A percentile compares a stretch with the other conserved stretches of the same genome.
Evolutionary conservation across 495 filamentous ascomycete genomes (phyloP).

Genomic region (Aspergillus bertholletiae): DNA sequence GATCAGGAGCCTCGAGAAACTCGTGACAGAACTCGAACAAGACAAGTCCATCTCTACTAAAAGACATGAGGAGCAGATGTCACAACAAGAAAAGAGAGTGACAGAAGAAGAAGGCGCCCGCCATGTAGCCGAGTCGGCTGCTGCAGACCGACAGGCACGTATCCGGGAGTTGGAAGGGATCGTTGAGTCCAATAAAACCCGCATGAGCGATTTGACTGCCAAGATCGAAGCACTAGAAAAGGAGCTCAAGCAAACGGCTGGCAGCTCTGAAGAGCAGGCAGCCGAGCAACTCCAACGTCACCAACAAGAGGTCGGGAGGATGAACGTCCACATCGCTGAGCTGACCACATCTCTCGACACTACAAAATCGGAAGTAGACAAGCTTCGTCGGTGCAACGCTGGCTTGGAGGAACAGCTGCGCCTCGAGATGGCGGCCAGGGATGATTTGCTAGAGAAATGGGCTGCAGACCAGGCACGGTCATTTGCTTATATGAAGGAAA

Average conservation of each 20-base stretch:
- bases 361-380: constrained; percentile 28
- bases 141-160: constrained; percentile 28
- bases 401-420: constrained; percentile 35
- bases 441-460: constrained; percentile 38
- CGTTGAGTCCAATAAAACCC: constrained; percentile 34
- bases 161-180: constrained; percentile 40
- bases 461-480: constrained; percentile 34
- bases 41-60: constrained; percentile 40
- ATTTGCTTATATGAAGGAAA: constrained; percentile 39
- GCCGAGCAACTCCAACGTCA: constrained; percentile 30
- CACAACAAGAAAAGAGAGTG: constrained; percentile 36
- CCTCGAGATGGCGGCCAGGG: constrained; percentile 33
- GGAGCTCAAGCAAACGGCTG: constrained; percentile 22
- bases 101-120: constrained; percentile 33
- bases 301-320: constrained; percentile 39
- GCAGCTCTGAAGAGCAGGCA: constrained; percentile 25
- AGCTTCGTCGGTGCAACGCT: constrained; percentile 28
- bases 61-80: constrained; percentile 32
- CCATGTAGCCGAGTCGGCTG: constrained; percentile 31
- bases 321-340: constrained; percentile 39
- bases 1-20: constrained; percentile 54
- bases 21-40: constrained; percentile 57
- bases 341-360: constrained; percentile 35
- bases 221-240: constrained; percentile 30
- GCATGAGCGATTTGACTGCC: constrained; percentile 31